Percentiles rank a stretch among this genome's conserved stretches.
These are phyloP conservation scores for Xylogone sp. DNA, from an alignment of 2,329 filamentous ascomycete genomes.

Conservation along the genomic window DNA sequence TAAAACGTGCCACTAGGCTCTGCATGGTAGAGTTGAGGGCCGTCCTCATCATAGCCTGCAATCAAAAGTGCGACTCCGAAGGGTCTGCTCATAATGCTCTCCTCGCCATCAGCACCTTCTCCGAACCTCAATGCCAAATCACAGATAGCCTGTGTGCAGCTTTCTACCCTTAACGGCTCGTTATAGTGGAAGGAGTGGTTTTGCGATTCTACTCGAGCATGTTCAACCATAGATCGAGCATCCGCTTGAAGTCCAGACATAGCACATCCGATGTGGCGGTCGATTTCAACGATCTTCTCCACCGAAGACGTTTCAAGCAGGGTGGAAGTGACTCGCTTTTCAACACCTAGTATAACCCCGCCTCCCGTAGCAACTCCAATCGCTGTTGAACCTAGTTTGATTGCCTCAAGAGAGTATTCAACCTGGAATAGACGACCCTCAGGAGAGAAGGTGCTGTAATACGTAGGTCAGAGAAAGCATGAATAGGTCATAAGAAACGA, in stretches of 20 bases:
- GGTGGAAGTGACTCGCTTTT: conserved; percentile 97
- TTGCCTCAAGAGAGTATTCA: conserved; percentile 99
- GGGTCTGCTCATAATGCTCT: conserved; percentile 96
- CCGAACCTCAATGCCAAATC: conserved; percentile 94
- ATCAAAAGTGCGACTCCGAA: conserved; percentile 97
- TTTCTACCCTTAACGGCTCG: conserved; percentile 91
- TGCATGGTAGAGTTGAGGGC: conserved; percentile 94
- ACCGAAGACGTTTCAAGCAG: conserved; percentile 96
- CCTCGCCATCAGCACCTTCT: conserved; percentile 94
- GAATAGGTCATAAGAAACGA: conserved; percentile 14
- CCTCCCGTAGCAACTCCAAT: conserved; percentile 96
- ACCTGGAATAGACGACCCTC: conserved; percentile 99
- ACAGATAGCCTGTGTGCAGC: conserved; percentile 97
- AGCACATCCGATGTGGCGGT: conserved; percentile 96
- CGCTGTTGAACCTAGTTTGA: conserved; percentile 97
- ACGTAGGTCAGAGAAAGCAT: conserved; percentile 22
- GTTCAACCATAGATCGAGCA: conserved; percentile 95
- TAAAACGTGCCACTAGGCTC: conserved; percentile 98
- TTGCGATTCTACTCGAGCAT: conserved; percentile 95
- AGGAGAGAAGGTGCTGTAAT: conserved; percentile 91
- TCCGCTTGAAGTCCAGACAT: conserved; percentile 98
- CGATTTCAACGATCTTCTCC: conserved; percentile 99
- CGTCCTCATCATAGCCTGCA: conserved; percentile 95
- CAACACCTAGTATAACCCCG: conserved; percentile 93
- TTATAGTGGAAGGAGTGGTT: conserved; percentile 98